These are phyloP conservation scores for Tuber microsphaerosporum DNA, from an alignment of 495 filamentous ascomycete genomes.

Conservation along the genomic window DNA sequence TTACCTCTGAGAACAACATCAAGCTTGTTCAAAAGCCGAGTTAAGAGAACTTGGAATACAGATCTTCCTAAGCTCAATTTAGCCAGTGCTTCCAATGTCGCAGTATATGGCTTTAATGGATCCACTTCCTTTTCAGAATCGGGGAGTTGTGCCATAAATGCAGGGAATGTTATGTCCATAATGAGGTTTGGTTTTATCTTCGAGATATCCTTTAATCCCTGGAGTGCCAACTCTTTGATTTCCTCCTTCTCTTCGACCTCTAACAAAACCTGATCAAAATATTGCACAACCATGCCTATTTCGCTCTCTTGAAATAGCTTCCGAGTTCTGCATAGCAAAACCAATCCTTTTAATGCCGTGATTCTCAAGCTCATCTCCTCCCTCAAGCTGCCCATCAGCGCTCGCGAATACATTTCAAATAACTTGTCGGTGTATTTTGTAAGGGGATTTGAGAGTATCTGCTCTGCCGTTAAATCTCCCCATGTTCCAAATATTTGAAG, in stretches of 20 bases:
- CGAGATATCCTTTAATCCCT: conserved; percentile 57
- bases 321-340: conserved; percentile 52
- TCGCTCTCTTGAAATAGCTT: conserved; percentile 58
- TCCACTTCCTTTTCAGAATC: conserved; percentile 50
- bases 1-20: conserved; percentile 53
- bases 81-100: conserved; percentile 60
- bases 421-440: conserved; percentile 55
- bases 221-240: conserved; percentile 57
- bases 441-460: conserved; percentile 49
- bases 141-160: conserved; percentile 64
- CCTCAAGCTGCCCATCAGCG: conserved; percentile 54
- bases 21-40: conserved; percentile 61
- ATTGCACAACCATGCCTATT: conserved; percentile 57
- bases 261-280: conserved; percentile 59
- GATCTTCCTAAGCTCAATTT: conserved; percentile 59
- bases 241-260: conserved; percentile 53
- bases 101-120: conserved; percentile 46
- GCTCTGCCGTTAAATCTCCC: conserved; percentile 43
- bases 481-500: conserved; percentile 55
- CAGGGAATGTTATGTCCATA: conserved; percentile 64
- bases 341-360: conserved; percentile 55
- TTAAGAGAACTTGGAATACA: conserved; percentile 62
- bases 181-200: conserved; percentile 61
- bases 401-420: conserved; percentile 55
- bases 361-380: conserved; percentile 62